Percentiles rank a stretch among this genome's conserved stretches.
These are phyloP conservation scores for Phylloboletellus chloephorus DNA, from an alignment of 1,284 basidiomycete genomes.

Conservation along the genomic window DNA sequence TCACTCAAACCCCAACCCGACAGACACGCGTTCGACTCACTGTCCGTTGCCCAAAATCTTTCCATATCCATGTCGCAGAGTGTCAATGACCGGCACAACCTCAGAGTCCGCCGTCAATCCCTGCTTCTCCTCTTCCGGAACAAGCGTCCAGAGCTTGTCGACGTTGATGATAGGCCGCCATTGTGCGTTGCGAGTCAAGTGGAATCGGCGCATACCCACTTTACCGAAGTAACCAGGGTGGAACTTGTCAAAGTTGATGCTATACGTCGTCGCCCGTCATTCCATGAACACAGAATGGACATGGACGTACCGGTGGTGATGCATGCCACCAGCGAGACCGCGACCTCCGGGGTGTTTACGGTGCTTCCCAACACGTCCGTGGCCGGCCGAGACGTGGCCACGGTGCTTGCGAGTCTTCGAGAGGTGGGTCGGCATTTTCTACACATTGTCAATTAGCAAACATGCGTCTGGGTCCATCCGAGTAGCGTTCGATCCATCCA, in stretches of 20 bases:
- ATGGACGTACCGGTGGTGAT: conserved; percentile 88
- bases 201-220: conserved; percentile 99
- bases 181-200: conserved; percentile 85
- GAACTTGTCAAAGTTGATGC: conserved; percentile 90
- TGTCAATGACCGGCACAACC: conserved; percentile 90
- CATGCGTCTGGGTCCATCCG: conserved; percentile 31
- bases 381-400: conserved; percentile 97
- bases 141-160: conserved; percentile 86
- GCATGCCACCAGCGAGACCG: conserved; percentile 99
- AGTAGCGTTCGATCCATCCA: conserved; percentile 42
- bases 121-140: conserved; percentile 74
- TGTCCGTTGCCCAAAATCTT: conserved; percentile 89
- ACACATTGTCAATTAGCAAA: conserved; percentile 29
- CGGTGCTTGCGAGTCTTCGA: conserved; percentile 98
- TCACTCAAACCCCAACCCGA: conserved; percentile 1
- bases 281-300: neutral
- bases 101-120: conserved; percentile 62
- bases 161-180: conserved; percentile 97
- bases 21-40: conserved; percentile 41
- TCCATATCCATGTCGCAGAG: conserved; percentile 78
- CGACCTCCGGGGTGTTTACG: conserved; percentile 99
- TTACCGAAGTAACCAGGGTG: conserved; percentile 99
- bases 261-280: conserved; percentile 24
- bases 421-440: conserved; percentile 90
- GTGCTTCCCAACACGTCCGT: conserved; percentile 99